A percentile compares a stretch with the other conserved stretches of the same genome.
Conservation (phyloP, 2,329 filamentous ascomycete species). For the Calonectria montana region DNA sequence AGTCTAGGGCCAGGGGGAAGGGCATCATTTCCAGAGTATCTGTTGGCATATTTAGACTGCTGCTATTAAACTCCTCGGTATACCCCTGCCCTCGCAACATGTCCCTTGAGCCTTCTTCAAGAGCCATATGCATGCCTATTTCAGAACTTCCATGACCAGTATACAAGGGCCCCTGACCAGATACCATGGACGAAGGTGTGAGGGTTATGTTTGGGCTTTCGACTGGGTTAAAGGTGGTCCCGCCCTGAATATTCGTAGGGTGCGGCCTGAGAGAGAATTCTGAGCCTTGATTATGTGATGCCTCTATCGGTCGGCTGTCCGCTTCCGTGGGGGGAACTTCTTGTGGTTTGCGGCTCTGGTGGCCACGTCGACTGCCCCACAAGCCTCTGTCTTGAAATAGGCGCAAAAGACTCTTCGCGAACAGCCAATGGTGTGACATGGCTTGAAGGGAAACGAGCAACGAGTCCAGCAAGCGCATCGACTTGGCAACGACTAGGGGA, state of each 20-base stretch:
- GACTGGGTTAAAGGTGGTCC: slow-evolving; percentile 14
- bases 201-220: slow-evolving; percentile 19
- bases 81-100: slow-evolving; percentile 31
- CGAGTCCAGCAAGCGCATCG: slow-evolving; percentile 43
- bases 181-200: slow-evolving; percentile 19
- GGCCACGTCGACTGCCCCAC: slow-evolving; percentile 27
- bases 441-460: slow-evolving; percentile 44
- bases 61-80: slow-evolving; percentile 26
- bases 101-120: slow-evolving; percentile 9
- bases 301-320: slow-evolving; percentile 9
- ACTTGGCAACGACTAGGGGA: slow-evolving; percentile 46
- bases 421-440: slow-evolving; percentile 46
- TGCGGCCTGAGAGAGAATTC: slow-evolving; percentile 37
- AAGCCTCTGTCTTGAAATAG: slow-evolving; percentile 43
- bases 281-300: neutral
- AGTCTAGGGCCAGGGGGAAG: slow-evolving; percentile 46
- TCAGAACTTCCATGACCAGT: slow-evolving; percentile 15
- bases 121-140: slow-evolving; percentile 28
- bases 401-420: slow-evolving; percentile 45
- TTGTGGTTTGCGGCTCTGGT: slow-evolving; percentile 1
- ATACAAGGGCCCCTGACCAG: slow-evolving; percentile 16
- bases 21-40: slow-evolving; percentile 36
- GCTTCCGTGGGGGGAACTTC: slow-evolving; percentile 8
- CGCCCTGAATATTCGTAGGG: slow-evolving; percentile 8
- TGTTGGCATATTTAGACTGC: slow-evolving; percentile 22